Evolutionary conservation across 164 flowering plant genomes (phyloP), one percentile per base, ranked within the genome.

Genomic region (Macadamia integrifolia): DNA sequence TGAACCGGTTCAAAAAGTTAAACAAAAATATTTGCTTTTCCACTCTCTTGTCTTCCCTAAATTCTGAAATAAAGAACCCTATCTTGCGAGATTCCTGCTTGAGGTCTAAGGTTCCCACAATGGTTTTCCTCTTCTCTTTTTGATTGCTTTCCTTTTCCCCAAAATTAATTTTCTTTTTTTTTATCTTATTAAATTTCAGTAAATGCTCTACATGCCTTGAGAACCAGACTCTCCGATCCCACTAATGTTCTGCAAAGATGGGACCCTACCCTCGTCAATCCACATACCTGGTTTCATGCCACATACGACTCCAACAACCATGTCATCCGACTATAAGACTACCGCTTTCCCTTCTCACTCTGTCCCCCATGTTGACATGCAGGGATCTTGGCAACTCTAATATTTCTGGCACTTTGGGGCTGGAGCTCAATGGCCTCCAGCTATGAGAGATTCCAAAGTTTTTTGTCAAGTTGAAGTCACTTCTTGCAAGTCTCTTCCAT

Each of bases 231-330:
- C 3, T 72, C 83, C 5, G 97, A 91, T 77, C 95, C 93, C 23
- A 82, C 61, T 7, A 84, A 88, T 73, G 93, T 89, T 69, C 71
- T 91, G 42, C 90, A 88, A 78, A 91, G 95, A 75, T 91, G 97
- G 97, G 93, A 91, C 80, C 93, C 95, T 1, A 85, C 92, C n/a
- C 84, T 91, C 57, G 97, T 91, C 57, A 87, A 89, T 72, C 90
- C 97, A 66, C 89, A 94, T 76, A 91, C 94, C 44, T 91, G 97
- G 95, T 89, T 89, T 65, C 97, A 91, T 82, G 88, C 89, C 68
- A 91, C 92, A 53, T 91, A 92, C 65, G 86, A 91, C 61, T 43
- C 83, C 61, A 71, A 80, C 69, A 86, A 84, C 70, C 88, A 77
- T 79, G 96, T 92, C 63, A 79, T 85, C 70, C 86, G 97, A 67